Conservation (phyloP, 176 grass and related monocot species). For the Bromus sterilis region DNA sequence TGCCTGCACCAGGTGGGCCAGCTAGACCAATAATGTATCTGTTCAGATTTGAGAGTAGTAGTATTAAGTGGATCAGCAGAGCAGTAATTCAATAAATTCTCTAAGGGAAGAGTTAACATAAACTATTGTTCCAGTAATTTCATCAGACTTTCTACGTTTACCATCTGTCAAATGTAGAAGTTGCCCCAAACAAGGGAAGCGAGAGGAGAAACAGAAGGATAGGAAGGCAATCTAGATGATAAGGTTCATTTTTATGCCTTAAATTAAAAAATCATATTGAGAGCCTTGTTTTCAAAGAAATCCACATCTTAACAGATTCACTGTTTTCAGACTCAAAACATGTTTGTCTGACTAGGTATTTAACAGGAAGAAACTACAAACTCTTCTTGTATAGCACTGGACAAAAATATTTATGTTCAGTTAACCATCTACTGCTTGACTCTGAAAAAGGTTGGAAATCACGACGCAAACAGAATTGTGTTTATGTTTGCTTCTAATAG, state of each 20-base stretch:
- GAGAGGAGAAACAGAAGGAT: not conserved
- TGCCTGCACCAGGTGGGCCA: conserved; percentile 90
- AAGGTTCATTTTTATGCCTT: not conserved
- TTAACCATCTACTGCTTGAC: not conserved
- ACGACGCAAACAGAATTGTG: not conserved
- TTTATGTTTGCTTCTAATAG: not conserved
- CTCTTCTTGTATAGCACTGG: not conserved
- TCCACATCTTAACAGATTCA: not conserved
- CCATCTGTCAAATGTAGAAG: conserved; percentile 2
- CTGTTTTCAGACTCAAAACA: not conserved
- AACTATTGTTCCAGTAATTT: not conserved
- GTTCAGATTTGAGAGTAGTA: not conserved
- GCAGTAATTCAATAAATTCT: not conserved
- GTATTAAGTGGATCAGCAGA: not conserved
- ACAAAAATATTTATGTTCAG: not conserved
- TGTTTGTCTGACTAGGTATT: not conserved
- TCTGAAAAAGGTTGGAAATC: not conserved
- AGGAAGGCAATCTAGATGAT: not conserved
- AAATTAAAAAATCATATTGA: not conserved
- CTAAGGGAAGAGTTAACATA: not conserved
- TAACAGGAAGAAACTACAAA: not conserved
- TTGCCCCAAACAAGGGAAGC: not conserved
- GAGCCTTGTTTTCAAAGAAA: not conserved
- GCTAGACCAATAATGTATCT: conserved; percentile 92
- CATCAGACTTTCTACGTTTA: not conserved